Percentiles rank a stretch among this genome's conserved stretches.
phyloP scores from a whole-genome alignment of 2,329 filamentous ascomycete genomes.

The Cercospora beticola region DNA sequence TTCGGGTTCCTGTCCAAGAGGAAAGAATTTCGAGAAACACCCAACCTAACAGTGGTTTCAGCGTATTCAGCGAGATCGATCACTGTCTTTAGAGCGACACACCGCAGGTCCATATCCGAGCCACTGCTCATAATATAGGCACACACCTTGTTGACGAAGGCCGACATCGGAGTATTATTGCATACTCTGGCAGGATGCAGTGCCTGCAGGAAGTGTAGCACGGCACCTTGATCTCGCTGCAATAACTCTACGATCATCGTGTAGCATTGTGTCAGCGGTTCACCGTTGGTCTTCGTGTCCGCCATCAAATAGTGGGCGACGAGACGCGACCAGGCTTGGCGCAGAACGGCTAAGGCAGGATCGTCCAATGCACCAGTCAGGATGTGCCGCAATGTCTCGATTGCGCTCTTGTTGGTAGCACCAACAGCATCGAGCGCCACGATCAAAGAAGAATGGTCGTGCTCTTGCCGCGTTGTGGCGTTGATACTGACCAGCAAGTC shows the following conservation, averaged over 20 bases:
- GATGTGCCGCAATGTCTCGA: constrained; percentile 3
- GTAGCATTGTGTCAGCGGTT: not conserved
- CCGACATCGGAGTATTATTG: constrained; percentile 4
- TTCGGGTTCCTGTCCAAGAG: constrained; percentile 4
- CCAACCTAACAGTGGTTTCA: not conserved
- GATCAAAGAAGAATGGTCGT: not conserved
- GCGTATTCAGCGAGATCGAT: not conserved
- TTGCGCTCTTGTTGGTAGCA: not conserved
- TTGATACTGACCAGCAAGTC: not conserved
- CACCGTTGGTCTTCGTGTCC: not conserved
- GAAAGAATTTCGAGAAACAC: not conserved
- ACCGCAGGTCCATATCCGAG: constrained; percentile 17
- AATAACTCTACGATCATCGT: constrained; percentile 14
- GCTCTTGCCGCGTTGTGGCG: not conserved
- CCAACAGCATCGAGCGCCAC: not conserved
- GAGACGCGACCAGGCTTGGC: constrained; percentile 25
- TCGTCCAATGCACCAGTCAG: constrained; percentile 2
- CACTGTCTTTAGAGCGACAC: constrained; percentile 14
- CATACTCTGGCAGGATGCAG: constrained; percentile 1
- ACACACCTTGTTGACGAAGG: constrained; percentile 13
- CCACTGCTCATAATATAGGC: constrained; percentile 6
- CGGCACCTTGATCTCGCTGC: constrained; percentile 23
- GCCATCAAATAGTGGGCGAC: constrained; percentile 17
- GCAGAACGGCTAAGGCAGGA: constrained; percentile 14
- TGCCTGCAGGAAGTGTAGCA: constrained; percentile 19